These are phyloP conservation scores for Eutypa lata DNA, from an alignment of 2,329 filamentous ascomycete genomes.

Conservation along the genomic window DNA sequence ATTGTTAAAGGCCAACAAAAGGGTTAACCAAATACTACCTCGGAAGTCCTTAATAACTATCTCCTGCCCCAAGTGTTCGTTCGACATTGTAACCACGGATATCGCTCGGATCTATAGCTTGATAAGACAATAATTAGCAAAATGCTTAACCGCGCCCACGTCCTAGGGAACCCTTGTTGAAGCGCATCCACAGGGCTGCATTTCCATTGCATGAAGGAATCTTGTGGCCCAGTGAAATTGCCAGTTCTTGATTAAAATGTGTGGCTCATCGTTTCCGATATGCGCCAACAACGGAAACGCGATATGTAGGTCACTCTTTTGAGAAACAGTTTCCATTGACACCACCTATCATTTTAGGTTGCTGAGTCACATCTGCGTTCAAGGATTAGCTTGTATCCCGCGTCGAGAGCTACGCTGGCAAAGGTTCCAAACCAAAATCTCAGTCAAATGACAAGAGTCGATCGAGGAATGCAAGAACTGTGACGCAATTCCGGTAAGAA, in stretches of 20 bases:
- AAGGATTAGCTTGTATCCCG: no score
- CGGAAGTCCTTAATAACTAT: no score
- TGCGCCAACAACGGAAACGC: not conserved
- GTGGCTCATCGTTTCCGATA: not conserved
- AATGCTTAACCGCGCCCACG: not conserved
- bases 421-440: no score
- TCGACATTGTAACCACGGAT: no score
- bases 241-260: not conserved
- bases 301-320: not conserved
- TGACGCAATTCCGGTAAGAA: not conserved
- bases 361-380: no score
- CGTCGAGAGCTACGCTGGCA: no score
- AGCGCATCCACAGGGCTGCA: not conserved
- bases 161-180: not conserved
- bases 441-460: no score
- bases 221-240: not conserved
- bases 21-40: no score
- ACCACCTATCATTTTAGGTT: no score
- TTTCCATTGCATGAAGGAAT: not conserved
- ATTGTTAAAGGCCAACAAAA: no score
- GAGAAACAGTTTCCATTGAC: not conserved
- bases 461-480: not conserved
- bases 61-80: no score
- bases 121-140: not conserved
- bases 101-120: not conserved